Percentiles rank a stretch among this genome's conserved stretches.
phyloP scores from a whole-genome alignment of 768 basidiomycete species.

The Panaeolus papilionaceus region DNA sequence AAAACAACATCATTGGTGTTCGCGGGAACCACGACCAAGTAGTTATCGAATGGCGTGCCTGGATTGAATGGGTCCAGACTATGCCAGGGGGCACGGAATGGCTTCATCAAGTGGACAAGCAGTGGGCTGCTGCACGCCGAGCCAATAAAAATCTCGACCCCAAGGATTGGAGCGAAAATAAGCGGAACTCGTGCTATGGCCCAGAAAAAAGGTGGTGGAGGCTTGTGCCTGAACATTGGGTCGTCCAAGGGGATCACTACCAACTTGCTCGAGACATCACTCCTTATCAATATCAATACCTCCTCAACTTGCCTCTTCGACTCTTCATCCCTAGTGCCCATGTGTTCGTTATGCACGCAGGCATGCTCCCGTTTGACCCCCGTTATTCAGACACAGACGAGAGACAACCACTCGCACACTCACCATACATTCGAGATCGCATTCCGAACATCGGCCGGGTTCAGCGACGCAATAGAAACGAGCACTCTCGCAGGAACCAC shows the following conservation, averaged over 20 bases:
- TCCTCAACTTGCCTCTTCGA: constrained; percentile 73
- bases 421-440: constrained; percentile 45
- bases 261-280: constrained; percentile 72
- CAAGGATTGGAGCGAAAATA: constrained; percentile 26
- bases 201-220: constrained; percentile 49
- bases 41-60: constrained; percentile 88
- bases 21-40: constrained; percentile 96
- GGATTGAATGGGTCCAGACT: constrained; percentile 79
- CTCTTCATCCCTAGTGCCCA: constrained; percentile 81
- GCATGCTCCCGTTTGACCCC: constrained; percentile 79
- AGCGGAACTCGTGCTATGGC: constrained; percentile 23
- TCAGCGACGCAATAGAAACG: not conserved
- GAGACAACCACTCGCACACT: constrained; percentile 74
- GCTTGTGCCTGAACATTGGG: constrained; percentile 71
- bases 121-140: constrained; percentile 44
- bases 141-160: constrained; percentile 21
- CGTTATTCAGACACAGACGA: constrained; percentile 48
- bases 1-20: constrained; percentile 74
- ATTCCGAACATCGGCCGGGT: not conserved
- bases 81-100: constrained; percentile 57
- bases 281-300: constrained; percentile 69
- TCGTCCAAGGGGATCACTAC: constrained; percentile 80
- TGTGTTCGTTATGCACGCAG: constrained; percentile 82
- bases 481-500: constrained; percentile 6
- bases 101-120: constrained; percentile 55